A percentile compares a stretch with the other conserved stretches of the same genome.
phyloP scores from a whole-genome alignment of 306 rosid genomes.

The Echinosophora koreensis region DNA sequence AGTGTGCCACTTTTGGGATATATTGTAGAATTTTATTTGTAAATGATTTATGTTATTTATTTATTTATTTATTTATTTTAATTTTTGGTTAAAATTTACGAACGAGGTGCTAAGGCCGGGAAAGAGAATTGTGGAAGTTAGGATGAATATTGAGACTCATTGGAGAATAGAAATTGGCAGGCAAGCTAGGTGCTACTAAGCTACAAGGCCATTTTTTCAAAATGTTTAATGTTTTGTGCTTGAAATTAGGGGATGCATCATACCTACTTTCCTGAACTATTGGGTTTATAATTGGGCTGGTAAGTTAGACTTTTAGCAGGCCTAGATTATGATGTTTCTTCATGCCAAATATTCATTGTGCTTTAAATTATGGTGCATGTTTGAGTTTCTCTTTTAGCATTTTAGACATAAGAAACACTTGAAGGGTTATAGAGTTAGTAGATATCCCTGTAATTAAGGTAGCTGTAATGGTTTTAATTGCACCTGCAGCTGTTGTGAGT shows the following conservation, averaged over 20 bases:
- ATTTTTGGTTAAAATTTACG: neutral
- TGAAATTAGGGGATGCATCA: neutral
- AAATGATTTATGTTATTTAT: too few species aligned
- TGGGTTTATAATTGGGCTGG: neutral
- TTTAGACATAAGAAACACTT: neutral
- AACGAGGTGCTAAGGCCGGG: neutral
- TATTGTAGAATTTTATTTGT: conserved; percentile 15
- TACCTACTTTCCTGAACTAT: conserved; percentile 8
- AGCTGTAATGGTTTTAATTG: neutral
- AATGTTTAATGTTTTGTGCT: neutral
- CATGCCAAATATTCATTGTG: conserved; percentile 12
- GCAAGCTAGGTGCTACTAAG: neutral
- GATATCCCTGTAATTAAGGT: conserved; percentile 3
- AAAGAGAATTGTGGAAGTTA: neutral
- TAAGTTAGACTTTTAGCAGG: neutral
- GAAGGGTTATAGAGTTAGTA: conserved; percentile 1
- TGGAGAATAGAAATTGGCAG: neutral
- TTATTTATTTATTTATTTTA: neutral
- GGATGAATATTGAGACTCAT: neutral
- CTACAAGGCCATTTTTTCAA: neutral
- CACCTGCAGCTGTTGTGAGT: too few species aligned
- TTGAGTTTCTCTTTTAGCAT: neutral
- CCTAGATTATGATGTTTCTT: neutral
- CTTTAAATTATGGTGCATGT: neutral
- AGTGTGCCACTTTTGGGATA: neutral